These are phyloP conservation scores for Entomortierella lignicola DNA, from an alignment of 192 early-diverging fungal species.

Conservation along the genomic window DNA sequence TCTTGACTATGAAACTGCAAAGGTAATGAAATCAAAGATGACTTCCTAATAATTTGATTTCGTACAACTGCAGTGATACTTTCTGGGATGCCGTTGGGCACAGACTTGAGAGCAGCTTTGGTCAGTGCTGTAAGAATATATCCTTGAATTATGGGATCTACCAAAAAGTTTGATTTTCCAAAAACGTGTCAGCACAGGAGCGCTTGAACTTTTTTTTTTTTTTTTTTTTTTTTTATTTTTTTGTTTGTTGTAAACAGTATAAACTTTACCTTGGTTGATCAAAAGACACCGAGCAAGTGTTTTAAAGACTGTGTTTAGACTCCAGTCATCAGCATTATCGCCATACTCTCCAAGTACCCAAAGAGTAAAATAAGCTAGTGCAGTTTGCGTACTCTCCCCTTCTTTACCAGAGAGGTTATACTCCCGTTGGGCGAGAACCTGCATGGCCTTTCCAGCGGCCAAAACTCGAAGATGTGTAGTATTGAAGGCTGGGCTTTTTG, in stretches of 20 bases:
- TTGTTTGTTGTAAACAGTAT: too few species aligned
- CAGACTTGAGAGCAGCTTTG: constrained; percentile 18
- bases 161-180: too few species aligned
- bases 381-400: not conserved
- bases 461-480: constrained; percentile 22
- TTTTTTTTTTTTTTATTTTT: not conserved
- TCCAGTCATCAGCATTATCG: constrained; percentile 7
- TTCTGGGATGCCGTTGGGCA: constrained; percentile 11
- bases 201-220: too few species aligned
- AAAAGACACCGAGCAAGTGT: constrained; percentile 26
- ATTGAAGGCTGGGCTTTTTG: constrained; percentile 25
- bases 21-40: not conserved
- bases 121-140: constrained; percentile 30
- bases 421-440: constrained; percentile 4
- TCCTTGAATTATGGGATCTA: constrained; percentile 20
- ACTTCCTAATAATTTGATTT: not conserved
- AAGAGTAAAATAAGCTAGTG: constrained; percentile 22
- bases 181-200: too few species aligned
- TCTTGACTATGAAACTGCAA: not conserved
- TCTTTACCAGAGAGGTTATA: not conserved
- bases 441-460: constrained; percentile 25
- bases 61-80: constrained; percentile 13
- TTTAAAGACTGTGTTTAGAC: constrained; percentile 6
- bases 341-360: constrained; percentile 48
- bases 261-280: constrained; percentile 38